These are phyloP conservation scores for Cadophora malorum DNA, from an alignment of 2,329 filamentous ascomycete species.

Conservation along the genomic window DNA sequence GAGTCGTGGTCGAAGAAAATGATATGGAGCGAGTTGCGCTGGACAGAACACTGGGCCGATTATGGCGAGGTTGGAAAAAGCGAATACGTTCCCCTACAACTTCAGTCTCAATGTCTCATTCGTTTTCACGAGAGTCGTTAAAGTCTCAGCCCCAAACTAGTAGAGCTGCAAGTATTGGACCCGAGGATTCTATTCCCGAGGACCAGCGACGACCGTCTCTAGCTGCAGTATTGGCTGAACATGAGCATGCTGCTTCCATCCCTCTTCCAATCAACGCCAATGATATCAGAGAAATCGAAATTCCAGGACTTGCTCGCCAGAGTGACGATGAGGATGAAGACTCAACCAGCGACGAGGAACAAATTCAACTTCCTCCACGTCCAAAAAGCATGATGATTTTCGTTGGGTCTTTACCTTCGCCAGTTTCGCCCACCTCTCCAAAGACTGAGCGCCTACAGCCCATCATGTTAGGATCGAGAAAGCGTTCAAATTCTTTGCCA, in stretches of 20 bases:
- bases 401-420: constrained; percentile 34
- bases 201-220: constrained; percentile 30
- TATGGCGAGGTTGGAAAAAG: constrained; percentile 98
- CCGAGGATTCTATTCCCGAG: constrained; percentile 44
- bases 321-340: constrained; percentile 66
- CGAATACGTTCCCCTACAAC: constrained; percentile 66
- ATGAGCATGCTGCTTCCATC: constrained; percentile 59
- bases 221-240: constrained; percentile 36
- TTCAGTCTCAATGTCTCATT: constrained; percentile 53
- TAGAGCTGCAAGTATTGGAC: constrained; percentile 50
- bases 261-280: constrained; percentile 71
- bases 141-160: constrained; percentile 39
- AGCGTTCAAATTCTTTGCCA: constrained; percentile 43
- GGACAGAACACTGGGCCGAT: constrained; percentile 82
- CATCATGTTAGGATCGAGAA: constrained; percentile 33
- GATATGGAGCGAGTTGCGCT: constrained; percentile 94
- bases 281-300: constrained; percentile 81
- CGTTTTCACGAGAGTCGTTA: constrained; percentile 57
- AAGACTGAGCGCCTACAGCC: constrained; percentile 34
- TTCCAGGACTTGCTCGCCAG: constrained; percentile 69
- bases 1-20: constrained; percentile 82
- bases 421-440: constrained; percentile 36
- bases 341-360: constrained; percentile 48
- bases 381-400: constrained; percentile 52
- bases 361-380: constrained; percentile 46